Conservation (phyloP, 2,329 filamentous ascomycete species). For the Pseudogymnoascus sp. region DNA sequence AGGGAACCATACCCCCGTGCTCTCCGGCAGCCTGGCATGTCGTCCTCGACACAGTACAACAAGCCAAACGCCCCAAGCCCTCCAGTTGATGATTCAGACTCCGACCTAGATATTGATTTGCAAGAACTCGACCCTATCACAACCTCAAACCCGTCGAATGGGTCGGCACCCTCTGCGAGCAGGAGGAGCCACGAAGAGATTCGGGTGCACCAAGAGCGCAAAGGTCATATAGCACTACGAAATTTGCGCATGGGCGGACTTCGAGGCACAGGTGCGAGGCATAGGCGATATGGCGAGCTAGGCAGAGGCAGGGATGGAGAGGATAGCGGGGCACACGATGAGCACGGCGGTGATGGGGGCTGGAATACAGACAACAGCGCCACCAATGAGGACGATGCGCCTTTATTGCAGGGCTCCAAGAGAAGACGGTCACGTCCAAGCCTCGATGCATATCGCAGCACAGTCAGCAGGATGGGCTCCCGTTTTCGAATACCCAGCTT, state of each 20-base stretch:
- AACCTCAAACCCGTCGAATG: conserved; percentile 20
- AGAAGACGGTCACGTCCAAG: conserved; percentile 27
- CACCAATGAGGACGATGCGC: conserved; percentile 60
- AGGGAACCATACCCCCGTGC: not conserved
- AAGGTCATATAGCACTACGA: conserved; percentile 61
- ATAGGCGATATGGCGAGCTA: conserved; percentile 52
- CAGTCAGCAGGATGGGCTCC: conserved; percentile 42
- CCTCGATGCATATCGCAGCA: conserved; percentile 33
- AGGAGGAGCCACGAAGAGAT: conserved; percentile 24
- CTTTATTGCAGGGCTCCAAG: conserved; percentile 50
- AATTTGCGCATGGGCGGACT: conserved; percentile 60
- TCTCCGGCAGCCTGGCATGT: conserved; percentile 23
- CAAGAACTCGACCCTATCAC: conserved; percentile 66
- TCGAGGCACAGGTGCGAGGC: conserved; percentile 46
- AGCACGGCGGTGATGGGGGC: conserved; percentile 40
- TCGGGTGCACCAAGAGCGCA: conserved; percentile 19
- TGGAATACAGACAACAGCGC: conserved; percentile 55
- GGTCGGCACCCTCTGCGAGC: conserved; percentile 23
- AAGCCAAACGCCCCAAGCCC: conserved; percentile 47
- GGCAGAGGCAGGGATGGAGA: conserved; percentile 48
- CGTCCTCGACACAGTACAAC: conserved; percentile 27
- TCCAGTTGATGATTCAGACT: conserved; percentile 63
- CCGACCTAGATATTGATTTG: conserved; percentile 67
- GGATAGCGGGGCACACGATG: conserved; percentile 60
- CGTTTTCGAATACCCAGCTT: conserved; percentile 61